Evolutionary conservation across 2,329 filamentous ascomycete genomes (phyloP).

Genomic region (Botrytis hyacinthi): DNA sequence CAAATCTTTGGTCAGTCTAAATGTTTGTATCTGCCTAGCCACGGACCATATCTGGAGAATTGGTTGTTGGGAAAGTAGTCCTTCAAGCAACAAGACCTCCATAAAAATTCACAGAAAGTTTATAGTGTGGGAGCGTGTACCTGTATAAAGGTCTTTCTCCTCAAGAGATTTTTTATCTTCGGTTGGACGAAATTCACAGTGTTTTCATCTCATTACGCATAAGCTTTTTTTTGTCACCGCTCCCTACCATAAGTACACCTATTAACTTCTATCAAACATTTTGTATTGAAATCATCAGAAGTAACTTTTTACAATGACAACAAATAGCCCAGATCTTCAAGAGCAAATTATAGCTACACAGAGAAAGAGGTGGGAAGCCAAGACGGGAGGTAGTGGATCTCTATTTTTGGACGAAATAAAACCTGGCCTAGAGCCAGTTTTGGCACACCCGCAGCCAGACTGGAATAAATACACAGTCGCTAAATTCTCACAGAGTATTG

Average conservation of each 20-base stretch:
- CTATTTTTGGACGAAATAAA: too few species aligned
- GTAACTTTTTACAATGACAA: not conserved
- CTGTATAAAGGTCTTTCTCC: not conserved
- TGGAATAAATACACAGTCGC: not conserved
- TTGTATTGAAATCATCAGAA: too few species aligned
- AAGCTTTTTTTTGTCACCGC: not conserved
- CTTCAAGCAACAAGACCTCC: not conserved
- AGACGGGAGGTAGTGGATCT: not conserved
- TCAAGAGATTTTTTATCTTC: not conserved
- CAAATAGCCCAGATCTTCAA: too few species aligned
- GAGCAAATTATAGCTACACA: not conserved
- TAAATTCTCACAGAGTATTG: not conserved
- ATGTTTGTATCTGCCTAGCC: not conserved
- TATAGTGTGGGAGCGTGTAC: too few species aligned
- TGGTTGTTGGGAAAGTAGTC: not conserved
- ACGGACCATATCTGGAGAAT: not conserved
- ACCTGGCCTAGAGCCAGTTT: fast-evolving
- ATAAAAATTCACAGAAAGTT: too few species aligned
- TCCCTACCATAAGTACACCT: not conserved
- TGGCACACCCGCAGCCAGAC: not conserved
- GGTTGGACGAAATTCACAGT: too few species aligned
- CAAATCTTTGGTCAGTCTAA: not conserved
- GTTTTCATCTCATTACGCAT: not conserved
- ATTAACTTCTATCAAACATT: not conserved
- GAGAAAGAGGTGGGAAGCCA: fast-evolving